phyloP scores from a whole-genome alignment of 495 filamentous ascomycete genomes.

The Aspergillus olivimuriae region DNA sequence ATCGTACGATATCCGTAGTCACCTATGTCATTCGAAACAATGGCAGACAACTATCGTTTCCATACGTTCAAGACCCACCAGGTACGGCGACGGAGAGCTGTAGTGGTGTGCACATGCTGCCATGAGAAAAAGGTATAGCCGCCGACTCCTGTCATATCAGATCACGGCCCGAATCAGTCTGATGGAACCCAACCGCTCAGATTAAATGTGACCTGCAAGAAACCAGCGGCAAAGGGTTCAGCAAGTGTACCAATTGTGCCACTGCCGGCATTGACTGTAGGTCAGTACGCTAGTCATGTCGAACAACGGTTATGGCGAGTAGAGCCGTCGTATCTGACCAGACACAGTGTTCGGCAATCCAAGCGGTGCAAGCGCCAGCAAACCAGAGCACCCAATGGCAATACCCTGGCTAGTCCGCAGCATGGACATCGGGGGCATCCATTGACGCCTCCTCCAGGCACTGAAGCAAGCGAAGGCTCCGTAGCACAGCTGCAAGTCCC shows the following conservation, averaged over 20 bases:
- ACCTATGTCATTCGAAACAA: neutral
- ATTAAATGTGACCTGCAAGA: conserved; percentile 30
- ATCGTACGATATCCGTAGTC: neutral
- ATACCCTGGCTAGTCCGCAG: no score
- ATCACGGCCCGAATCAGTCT: neutral
- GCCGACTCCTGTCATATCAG: no score
- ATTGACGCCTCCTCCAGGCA: neutral
- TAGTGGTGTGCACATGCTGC: conserved; percentile 27
- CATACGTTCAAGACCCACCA: conserved; percentile 15
- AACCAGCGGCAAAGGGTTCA: conserved; percentile 16
- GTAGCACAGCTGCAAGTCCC: neutral
- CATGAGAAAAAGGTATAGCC: conserved; percentile 27
- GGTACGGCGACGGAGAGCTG: conserved; percentile 26
- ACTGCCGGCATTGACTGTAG: conserved; percentile 20
- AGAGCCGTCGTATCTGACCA: conserved; percentile 6
- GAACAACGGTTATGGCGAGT: conserved; percentile 15
- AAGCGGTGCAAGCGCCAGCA: neutral
- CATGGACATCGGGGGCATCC: neutral
- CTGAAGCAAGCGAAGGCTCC: neutral
- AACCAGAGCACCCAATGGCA: neutral
- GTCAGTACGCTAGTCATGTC: conserved; percentile 8
- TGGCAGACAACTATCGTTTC: conserved; percentile 2
- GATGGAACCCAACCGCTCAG: conserved; percentile 6
- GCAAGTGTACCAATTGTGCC: conserved; percentile 24
- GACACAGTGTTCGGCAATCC: neutral